phyloP scores from a whole-genome alignment of 805 yeast genomes.

The Candida insectorum region DNA sequence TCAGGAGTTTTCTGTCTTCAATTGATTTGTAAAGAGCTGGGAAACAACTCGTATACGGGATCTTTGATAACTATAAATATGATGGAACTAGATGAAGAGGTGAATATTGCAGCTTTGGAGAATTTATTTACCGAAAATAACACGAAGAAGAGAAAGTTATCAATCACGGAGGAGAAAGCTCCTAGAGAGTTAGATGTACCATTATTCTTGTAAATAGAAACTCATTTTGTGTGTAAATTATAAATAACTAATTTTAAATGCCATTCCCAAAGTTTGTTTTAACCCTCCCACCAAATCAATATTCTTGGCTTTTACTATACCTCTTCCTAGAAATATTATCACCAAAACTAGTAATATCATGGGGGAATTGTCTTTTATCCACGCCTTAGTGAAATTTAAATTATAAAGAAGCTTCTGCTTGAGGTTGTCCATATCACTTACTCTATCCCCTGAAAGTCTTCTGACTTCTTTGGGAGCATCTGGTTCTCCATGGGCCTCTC shows the following conservation, averaged over 20 bases:
- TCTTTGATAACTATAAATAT: slow-evolving; percentile 38
- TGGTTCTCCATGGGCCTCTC: not conserved
- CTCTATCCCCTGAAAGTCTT: no score
- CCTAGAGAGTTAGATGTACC: slow-evolving; percentile 10
- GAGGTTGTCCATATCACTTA: slow-evolving; percentile 11
- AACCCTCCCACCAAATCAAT: slow-evolving; percentile 27
- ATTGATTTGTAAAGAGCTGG: slow-evolving; percentile 32
- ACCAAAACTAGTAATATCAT: slow-evolving; percentile 21
- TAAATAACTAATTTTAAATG: slow-evolving; percentile 40
- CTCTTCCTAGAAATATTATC: slow-evolving; percentile 17
- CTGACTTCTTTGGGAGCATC: not conserved
- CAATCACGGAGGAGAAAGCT: no score
- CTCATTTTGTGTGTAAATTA: slow-evolving; percentile 9
- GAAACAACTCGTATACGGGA: slow-evolving; percentile 28
- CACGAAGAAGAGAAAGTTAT: slow-evolving; percentile 5
- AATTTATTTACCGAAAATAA: slow-evolving; percentile 5
- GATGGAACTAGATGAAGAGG: slow-evolving; percentile 24
- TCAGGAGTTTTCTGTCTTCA: slow-evolving; percentile 36
- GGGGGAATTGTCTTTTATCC: slow-evolving; percentile 26
- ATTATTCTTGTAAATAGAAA: slow-evolving; percentile 9
- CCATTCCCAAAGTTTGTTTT: slow-evolving; percentile 39
- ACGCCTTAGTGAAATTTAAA: slow-evolving; percentile 17
- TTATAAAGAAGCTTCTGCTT: slow-evolving; percentile 16
- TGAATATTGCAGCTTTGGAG: slow-evolving; percentile 7
- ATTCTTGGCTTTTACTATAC: slow-evolving; percentile 20